These are phyloP conservation scores for Lipomyces lipofer DNA, from an alignment of 805 yeast genomes.

Conservation along the genomic window DNA sequence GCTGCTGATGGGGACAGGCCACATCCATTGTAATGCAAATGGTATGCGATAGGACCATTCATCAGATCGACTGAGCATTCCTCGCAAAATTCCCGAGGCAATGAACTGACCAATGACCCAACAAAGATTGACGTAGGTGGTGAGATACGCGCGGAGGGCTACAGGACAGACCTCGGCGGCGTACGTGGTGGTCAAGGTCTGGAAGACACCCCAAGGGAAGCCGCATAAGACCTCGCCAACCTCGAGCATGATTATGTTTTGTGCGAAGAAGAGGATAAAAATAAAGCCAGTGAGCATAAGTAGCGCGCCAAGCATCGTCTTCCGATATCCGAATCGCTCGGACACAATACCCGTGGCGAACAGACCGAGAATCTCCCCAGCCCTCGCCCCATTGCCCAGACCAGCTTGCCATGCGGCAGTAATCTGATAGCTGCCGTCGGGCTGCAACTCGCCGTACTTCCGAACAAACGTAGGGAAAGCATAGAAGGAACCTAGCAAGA, in stretches of 20 bases:
- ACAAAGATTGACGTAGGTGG: conserved; percentile 52
- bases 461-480: conserved; percentile 35
- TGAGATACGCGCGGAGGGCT: conserved; percentile 51
- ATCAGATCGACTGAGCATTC: conserved; percentile 35
- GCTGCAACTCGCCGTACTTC: conserved; percentile 22
- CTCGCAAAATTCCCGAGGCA: conserved; percentile 53
- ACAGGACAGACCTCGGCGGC: conserved; percentile 59
- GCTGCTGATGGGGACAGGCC: conserved; percentile 54
- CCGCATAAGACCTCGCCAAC: conserved; percentile 45
- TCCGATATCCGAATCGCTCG: conserved; percentile 50
- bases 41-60: conserved; percentile 54
- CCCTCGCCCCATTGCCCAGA: conserved; percentile 38
- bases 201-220: conserved; percentile 58
- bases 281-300: conserved; percentile 43
- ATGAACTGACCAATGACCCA: conserved; percentile 61
- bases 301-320: conserved; percentile 44
- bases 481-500: conserved; percentile 45
- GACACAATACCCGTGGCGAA: conserved; percentile 48
- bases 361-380: conserved; percentile 51
- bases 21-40: conserved; percentile 61
- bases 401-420: conserved; percentile 39
- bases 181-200: conserved; percentile 52
- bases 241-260: conserved; percentile 41
- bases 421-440: conserved; percentile 14
- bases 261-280: conserved; percentile 52